phyloP scores from a whole-genome alignment of 2,329 filamentous ascomycete genomes.

The Fusarium penzigii region DNA sequence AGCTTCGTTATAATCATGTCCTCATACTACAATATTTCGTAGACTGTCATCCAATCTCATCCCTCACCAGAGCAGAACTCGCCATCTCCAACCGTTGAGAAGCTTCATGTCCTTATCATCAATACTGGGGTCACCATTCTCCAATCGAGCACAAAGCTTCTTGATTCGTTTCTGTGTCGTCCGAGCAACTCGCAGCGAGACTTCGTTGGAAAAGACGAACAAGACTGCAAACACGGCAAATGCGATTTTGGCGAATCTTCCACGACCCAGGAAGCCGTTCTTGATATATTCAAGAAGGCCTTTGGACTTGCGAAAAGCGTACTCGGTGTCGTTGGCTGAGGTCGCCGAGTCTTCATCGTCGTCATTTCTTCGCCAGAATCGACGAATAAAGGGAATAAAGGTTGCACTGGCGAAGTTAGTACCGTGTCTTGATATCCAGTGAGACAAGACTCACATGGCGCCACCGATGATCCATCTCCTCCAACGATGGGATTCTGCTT shows the following conservation, averaged over 20 bases:
- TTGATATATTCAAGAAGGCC: slow-evolving; percentile 52
- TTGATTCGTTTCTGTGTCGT: slow-evolving; percentile 53
- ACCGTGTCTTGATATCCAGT: background rate
- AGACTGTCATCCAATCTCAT: background rate
- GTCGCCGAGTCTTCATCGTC: slow-evolving; percentile 39
- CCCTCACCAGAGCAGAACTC: slow-evolving; percentile 49
- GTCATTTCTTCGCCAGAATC: slow-evolving; percentile 49
- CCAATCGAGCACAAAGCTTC: slow-evolving; percentile 48
- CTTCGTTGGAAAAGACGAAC: slow-evolving; percentile 61
- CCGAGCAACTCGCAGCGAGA: slow-evolving; percentile 54
- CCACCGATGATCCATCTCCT: slow-evolving; percentile 54
- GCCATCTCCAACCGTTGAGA: slow-evolving; percentile 58
- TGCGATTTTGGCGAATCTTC: slow-evolving; percentile 49
- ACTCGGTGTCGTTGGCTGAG: slow-evolving; percentile 55
- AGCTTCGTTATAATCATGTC: slow-evolving; percentile 34
- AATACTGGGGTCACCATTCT: slow-evolving; percentile 47
- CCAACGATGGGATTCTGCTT: slow-evolving; percentile 52
- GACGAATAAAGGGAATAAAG: slow-evolving; percentile 54
- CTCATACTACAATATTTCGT: slow-evolving; percentile 28
- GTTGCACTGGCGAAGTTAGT: slow-evolving; percentile 40
- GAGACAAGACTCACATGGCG: slow-evolving; percentile 44
- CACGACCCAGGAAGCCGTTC: slow-evolving; percentile 44
- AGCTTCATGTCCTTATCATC: slow-evolving; percentile 50
- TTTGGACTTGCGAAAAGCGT: slow-evolving; percentile 55
- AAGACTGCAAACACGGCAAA: slow-evolving; percentile 58